Percentiles rank a stretch among this genome's conserved stretches.
These are phyloP conservation scores for Yamagishiella unicocca DNA, from an alignment of 139 green algal species.

Conservation along the genomic window DNA sequence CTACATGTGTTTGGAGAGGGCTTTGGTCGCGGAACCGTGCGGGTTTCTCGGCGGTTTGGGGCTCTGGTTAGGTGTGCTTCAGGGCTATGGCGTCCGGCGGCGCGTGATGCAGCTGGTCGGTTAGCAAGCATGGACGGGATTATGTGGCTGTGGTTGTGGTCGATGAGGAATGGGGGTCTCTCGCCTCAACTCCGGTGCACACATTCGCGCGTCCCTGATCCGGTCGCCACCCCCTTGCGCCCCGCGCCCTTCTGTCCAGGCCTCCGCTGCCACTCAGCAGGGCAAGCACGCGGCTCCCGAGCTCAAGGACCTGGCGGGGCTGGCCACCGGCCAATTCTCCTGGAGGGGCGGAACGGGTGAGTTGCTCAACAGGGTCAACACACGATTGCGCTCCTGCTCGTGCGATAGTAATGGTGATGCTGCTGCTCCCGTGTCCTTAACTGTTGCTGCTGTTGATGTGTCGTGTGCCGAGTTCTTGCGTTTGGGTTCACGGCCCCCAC, in stretches of 20 bases:
- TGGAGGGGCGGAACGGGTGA: slow-evolving; percentile 70
- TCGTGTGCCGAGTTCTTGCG: neutral
- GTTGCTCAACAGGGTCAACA: neutral
- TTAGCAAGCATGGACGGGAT: too few relatives aligned
- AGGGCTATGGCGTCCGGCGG: neutral
- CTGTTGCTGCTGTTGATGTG: neutral
- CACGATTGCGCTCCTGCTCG: neutral
- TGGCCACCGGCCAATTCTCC: slow-evolving; percentile 63
- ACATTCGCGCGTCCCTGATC: neutral
- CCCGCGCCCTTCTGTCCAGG: neutral
- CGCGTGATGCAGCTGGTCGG: too few relatives aligned
- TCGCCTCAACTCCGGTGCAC: too few relatives aligned
- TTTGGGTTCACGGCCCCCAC: neutral
- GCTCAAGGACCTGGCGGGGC: slow-evolving; percentile 41
- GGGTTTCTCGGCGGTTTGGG: too few relatives aligned
- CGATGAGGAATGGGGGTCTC: too few relatives aligned
- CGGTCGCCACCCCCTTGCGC: too few relatives aligned
- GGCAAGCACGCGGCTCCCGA: neutral
- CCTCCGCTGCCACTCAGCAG: neutral
- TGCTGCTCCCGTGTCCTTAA: neutral
- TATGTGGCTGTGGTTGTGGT: too few relatives aligned
- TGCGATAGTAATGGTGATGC: neutral
- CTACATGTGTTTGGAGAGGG: neutral
- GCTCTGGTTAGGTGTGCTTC: too few relatives aligned
- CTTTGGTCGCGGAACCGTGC: neutral